Evolutionary conservation across 2,329 filamentous ascomycete species (phyloP), one percentile per base, ranked within the genome.

Genomic region (Exutisphaerella laricina): DNA sequence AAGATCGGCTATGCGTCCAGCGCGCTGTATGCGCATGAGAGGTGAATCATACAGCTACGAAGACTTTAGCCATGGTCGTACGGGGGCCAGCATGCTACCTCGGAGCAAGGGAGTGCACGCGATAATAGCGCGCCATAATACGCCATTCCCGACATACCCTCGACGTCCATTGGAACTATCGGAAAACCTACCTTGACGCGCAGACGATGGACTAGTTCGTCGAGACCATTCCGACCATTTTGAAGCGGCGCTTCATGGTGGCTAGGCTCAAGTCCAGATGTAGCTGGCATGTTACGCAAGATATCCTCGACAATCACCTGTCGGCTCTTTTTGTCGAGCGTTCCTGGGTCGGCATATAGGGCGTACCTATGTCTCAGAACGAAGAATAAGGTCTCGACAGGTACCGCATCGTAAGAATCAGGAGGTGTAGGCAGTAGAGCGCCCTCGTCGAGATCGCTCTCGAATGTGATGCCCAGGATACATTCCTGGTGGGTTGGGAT

Each of bases 401-500:
- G 34, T 21, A 26, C 20, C 4, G 14, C 6, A 5, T 31, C n/a
- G 12, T 17, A 42, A 16, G 30, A 18, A 13, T 18, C 22, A 6
- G 14, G 17, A 14, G 31, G 30, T 18, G 39, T 23, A 3, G 39
- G 30, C 31, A 42, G 10, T 7, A 35, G 10, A 16, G 16, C 14
- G 6, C 21, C 39, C 18, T 42, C 32, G n/a, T 30, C 14, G 18
- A 22, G 25, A 7, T 32, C 10, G 26, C 31, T 32, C 23, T 49
- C 49, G 21, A 14, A 26, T 5, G 46, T 51, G 16, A 58, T 48
- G 18, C 39, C 49, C 30, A 61, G 31, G 4, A 46, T 34, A 18
- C 45, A 50, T 7, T 40, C 14, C 41, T 75, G 69, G 18, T 72
- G 67, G 3, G 69, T 66, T 5, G 66, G 58, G 5, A 72, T 72